Base-by-base conservation (phyloP, 2,329 filamentous ascomycete species). In the Beauveria varroae region DNA sequence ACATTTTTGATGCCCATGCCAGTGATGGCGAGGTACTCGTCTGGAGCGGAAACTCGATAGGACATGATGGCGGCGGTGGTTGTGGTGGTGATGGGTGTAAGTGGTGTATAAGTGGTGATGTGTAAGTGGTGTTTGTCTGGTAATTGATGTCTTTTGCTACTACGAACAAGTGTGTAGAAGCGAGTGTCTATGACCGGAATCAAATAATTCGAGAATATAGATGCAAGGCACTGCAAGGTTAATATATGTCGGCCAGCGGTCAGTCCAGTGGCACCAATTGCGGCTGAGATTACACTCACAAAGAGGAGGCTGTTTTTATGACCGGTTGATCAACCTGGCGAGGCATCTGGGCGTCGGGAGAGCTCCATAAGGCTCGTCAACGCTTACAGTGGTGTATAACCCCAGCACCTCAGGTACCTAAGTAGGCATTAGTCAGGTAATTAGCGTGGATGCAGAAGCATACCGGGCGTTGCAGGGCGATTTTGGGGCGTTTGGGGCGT, bases 11-110 rank as follows among this genome's bases (percentile, higher is more conserved):
- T 82, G 66, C 87, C 86, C 75, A 86, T 86, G 76, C 91, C 91
- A 68, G 90, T 95, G 68, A 95, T 84, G 79, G 91, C 90, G 75
- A 96, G 88, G 81, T 95, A 96, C 76, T 91, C 85, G 76, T 92
- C 89, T 30, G 90, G 87, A 61, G 85, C 84, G 22, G 89, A 87
- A 65, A 91, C 82, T 72, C 81, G 83, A 76, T 88, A 90, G 67
- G 82, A 82, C 79, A 83, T 83, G 56, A 63, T 77, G 73, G 65
- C 65, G 68, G 72, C 69, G 47, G 47, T 50, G 26, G 34, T 24
- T 30, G 40, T 59, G 65, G 63, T 60, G 65, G 62, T 59, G 37
- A 30, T 34, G 26, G 30, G 40, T 43, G 12, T 46, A 43, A 41
- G 44, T 28, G 24, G 37, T 44, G 46, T 52, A 18, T 56, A 26